Evolutionary conservation across 768 basidiomycete species (phyloP).

Genomic region (Russula compacta): DNA sequence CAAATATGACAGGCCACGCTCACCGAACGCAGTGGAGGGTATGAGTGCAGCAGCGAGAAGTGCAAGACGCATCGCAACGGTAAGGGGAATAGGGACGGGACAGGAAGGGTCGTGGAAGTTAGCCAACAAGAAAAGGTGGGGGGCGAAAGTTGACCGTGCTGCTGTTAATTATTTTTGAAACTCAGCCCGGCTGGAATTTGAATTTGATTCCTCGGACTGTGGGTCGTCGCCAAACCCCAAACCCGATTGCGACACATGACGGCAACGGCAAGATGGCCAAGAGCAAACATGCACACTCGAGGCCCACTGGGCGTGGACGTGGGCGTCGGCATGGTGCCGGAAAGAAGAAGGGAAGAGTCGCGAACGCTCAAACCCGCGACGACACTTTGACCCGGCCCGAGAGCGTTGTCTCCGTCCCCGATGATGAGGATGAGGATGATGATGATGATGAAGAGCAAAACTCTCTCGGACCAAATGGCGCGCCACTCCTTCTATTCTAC

Average conservation of each 20-base stretch:
- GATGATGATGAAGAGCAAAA: conserved; percentile 3
- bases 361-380: conserved; percentile 1
- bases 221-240: neutral
- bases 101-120: neutral
- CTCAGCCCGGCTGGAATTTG: neutral
- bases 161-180: conserved; percentile 6
- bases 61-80: conserved; percentile 25
- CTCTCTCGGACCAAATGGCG: neutral
- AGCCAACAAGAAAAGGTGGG: neutral
- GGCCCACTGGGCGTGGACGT: neutral
- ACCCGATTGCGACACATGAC: neutral
- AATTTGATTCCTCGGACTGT: neutral
- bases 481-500: neutral
- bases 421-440: conserved; percentile 23
- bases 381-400: conserved; percentile 36
- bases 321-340: neutral
- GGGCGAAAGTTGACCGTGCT: neutral
- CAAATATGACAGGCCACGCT: neutral
- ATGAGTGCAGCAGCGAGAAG: conserved; percentile 24
- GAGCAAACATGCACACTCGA: neutral
- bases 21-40: conserved; percentile 23
- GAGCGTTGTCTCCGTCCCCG: conserved; percentile 36
- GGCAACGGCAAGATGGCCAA: conserved; percentile 11
- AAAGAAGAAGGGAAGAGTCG: neutral
- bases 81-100: neutral